Evolutionary conservation across 192 early-diverging fungal genomes (phyloP), one percentile per base, ranked within the genome.

Genomic region (Podila epicladia): DNA sequence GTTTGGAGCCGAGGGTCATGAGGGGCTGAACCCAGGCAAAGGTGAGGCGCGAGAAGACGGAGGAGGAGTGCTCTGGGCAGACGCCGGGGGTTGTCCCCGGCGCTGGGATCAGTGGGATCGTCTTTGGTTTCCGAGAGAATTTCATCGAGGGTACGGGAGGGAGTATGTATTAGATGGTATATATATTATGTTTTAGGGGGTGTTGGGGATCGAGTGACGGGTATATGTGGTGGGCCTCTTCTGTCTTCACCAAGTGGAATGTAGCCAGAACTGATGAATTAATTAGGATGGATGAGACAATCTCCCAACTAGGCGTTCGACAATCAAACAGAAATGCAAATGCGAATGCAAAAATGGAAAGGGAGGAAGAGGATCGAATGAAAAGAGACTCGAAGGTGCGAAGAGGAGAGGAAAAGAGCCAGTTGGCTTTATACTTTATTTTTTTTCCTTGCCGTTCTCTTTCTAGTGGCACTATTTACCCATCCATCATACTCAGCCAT

Each of bases 1-100:
- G 86, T 71, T 85, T 82, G 64, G 90, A 90, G n/a, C 90, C 94
- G n/a, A 87, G 86, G 75, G 75, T 87, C 84, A 89, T 88, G 80
- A 88, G 71, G 2, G 87, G 91, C 68, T 85, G 87, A 57, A 90
- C 84, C 91, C 90, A 93, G 48, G 82, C 77, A 37, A 91, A 92
- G 55, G 87, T 86, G 50, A 93, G 65, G 11, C 72, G 72, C 57
- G 91, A 91, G n/a, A 89, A 68, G 26, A 88, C 64, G 38, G 88
- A 88, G 32, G 92, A 87, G 3, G 79, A 87, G 37, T 51, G 65
- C 61, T 92, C 89, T 4, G 91, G 91, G 38, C 77, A 80, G 53
- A 80, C 58, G 7, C 77, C 77, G 2, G 77, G 71, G 32, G n/a
- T 63, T 5, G 77, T 28, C 5, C 71, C 77, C 5, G 70, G 66